Evolutionary conservation across 345 rosid genomes (phyloP), one percentile per base, ranked within the genome.

Genomic region (Aquilaria sinensis): DNA sequence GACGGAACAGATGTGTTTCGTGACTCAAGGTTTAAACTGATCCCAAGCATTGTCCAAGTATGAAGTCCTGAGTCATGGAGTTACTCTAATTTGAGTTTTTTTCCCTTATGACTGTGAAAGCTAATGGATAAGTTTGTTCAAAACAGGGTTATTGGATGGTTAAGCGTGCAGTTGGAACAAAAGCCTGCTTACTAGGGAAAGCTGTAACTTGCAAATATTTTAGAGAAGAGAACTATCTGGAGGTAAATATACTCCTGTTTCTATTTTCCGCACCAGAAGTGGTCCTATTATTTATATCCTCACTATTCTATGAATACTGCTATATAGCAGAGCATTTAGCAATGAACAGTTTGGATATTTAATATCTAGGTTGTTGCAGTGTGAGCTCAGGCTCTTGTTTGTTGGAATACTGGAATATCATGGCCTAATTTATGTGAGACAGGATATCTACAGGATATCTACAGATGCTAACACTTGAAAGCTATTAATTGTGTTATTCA

Each of bases 91-190:
- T 50, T 31, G 49, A 37, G 8, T 9, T 37, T 5, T 23, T 37
- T 51, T 47, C 59, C 16, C 64, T 60, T 63, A 54, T 32, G 41
- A 60, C n/a, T 49, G 13, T 50, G 43, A 43, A 15, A 13, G 60
- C 23, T 23, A 16, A 55, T 14, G 23, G 55, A 49, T 48, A 12
- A 53, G 61, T 23, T 14, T 23, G 52, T 64, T 69, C 57, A 43
- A 9, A 62, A 51, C 79, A 93, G 99, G 99, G 99, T 60, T 90
- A 94, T 53, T 94, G 99, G 99, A 94, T 94, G 97, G 99, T 94
- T 73, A 94, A 94, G 83, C 95, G 99, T 48, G 96, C 99, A 0
- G 99, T 94, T 69, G 99, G 97, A 72, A 83, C 97, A 55, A 94
- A 94, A 80, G 99, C 96, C 51, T 94, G 99, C 77, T 70, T 94